phyloP scores from a whole-genome alignment of 164 flowering plant species.

The Berberis thunbergii region DNA sequence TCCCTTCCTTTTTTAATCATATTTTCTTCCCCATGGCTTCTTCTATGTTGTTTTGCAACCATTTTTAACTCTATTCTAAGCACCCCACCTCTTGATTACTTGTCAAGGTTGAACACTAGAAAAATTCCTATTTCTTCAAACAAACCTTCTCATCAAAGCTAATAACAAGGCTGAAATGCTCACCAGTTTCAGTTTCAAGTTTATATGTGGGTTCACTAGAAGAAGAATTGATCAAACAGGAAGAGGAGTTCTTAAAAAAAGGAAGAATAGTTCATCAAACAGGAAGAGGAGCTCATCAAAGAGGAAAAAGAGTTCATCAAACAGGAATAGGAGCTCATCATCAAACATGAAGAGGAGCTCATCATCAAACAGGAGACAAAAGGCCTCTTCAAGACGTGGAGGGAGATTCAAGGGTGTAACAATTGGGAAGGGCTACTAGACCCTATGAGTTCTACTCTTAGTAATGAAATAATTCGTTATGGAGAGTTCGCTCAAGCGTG shows the following conservation, averaged over 20 bases:
- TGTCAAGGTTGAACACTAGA: neutral
- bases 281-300: no score
- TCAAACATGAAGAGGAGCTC: conserved; percentile 1
- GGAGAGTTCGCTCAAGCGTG: conserved; percentile 74
- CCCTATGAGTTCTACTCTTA: conserved; percentile 49
- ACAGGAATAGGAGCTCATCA: neutral
- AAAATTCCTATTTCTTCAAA: neutral
- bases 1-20: no score
- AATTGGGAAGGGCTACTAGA: conserved; percentile 61
- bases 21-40: neutral
- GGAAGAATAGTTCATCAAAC: no score
- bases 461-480: conserved; percentile 57
- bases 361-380: no score
- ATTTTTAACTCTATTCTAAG: neutral
- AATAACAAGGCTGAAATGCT: neutral
- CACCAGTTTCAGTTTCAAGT: neutral
- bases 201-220: neutral
- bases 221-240: no score
- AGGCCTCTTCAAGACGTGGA: conserved; percentile 41
- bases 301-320: no score
- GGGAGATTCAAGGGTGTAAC: conserved; percentile 47
- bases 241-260: no score
- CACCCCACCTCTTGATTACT: neutral
- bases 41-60: neutral
- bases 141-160: neutral